phyloP scores from a whole-genome alignment of 2,329 filamentous ascomycete species.

The Fusarium siculi region DNA sequence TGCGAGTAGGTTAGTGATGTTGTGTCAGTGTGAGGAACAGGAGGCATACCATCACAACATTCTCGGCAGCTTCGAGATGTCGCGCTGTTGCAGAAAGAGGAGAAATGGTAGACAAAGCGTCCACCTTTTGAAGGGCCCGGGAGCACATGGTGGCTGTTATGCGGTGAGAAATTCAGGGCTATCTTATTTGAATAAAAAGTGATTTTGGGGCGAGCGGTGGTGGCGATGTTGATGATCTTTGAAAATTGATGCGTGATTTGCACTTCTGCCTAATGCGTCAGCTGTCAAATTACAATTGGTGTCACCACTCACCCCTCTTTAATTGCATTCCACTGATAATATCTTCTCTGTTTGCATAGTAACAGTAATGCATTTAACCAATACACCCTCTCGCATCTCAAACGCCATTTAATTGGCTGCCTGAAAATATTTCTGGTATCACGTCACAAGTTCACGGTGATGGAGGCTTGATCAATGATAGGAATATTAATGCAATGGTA shows the following conservation, averaged over 20 bases:
- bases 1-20: too few relatives aligned
- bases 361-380: neutral
- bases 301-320: neutral
- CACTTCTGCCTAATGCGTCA: conserved; percentile 1
- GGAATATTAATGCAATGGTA: neutral
- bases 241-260: neutral
- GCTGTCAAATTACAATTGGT: neutral
- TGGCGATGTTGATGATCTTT: neutral
- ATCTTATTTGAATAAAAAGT: neutral
- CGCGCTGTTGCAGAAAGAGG: too few relatives aligned
- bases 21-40: too few relatives aligned
- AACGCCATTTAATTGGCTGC: accelerated
- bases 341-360: accelerated
- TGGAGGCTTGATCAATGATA: too few relatives aligned
- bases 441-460: too few relatives aligned
- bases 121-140: too few relatives aligned
- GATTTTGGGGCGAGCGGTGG: neutral
- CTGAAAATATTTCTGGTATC: accelerated
- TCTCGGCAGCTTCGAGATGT: too few relatives aligned
- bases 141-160: neutral
- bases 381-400: accelerated
- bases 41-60: neutral
- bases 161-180: neutral
- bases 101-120: too few relatives aligned
- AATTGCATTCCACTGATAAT: neutral